Evolutionary conservation across 345 rosid genomes (phyloP), one percentile per base, ranked within the genome.

Genomic region (Linum lewisii): DNA sequence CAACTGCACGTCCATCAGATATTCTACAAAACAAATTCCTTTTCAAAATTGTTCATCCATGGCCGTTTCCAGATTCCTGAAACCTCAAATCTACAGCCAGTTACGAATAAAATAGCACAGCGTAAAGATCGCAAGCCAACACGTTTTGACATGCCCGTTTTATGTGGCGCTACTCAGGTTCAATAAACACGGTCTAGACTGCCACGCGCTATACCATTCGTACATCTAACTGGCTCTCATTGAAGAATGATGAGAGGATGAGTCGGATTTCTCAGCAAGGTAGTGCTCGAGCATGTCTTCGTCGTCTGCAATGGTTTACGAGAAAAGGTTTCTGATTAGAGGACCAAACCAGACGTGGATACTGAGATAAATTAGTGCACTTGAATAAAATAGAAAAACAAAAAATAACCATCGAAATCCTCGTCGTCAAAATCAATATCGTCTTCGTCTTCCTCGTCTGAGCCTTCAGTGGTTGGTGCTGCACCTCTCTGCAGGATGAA

Each of bases 201-300:
- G 18, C 47, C 15, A 42, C 47, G 13, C 9, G 18, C 18, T 16
- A 42, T 7, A 29, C 13, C 4, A 42, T 11, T 21, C 6, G 23
- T 52, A 15, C 16, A 20, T 14, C 62, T 66, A 77, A 64, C 50
- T 71, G 66, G 69, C 69, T 72, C 81, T 65, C 73, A 72, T 78
- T n/a, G 76, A 78, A 15, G 84, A 66, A 64, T 85, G 47, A 42
- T 42, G 91, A 22, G 77, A 19, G 1, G 88, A 78, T 8, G 82
- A 66, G 65, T 86, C 93, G 32, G 87, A 75, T 73, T 92, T 92
- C 84, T 88, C 95, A 0, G 95, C 95, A 68, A 89, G 77, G 70
- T 86, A 88, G 70, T 86, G 98, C 83, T 89, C 93, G 22, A 92
- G 82, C 95, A 92, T 88, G 68, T 86, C 98, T 60, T 84, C 97